These are phyloP conservation scores for Glycine soja DNA, from an alignment of 306 rosid species.

Conservation along the genomic window DNA sequence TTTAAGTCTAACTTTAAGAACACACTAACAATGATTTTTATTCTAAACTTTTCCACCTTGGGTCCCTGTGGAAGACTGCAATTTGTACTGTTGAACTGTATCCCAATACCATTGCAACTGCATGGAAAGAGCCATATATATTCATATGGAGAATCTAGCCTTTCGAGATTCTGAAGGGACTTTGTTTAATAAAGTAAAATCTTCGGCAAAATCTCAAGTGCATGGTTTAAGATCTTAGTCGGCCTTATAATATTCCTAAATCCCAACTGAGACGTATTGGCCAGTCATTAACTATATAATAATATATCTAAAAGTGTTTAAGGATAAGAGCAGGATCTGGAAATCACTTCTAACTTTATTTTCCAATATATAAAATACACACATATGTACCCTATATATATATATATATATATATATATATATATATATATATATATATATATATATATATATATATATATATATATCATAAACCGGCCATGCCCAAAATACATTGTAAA, in stretches of 20 bases:
- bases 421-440: slow-evolving; percentile 54
- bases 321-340: slow-evolving; percentile 41
- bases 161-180: slow-evolving; percentile 49
- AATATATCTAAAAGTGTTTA: not conserved
- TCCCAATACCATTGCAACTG: slow-evolving; percentile 32
- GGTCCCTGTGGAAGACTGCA: not conserved
- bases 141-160: slow-evolving; percentile 46
- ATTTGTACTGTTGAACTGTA: slow-evolving; percentile 12
- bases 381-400: slow-evolving; percentile 30
- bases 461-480: slow-evolving; percentile 22
- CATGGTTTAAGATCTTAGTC: slow-evolving; percentile 22
- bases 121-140: slow-evolving; percentile 40
- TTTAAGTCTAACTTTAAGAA: not conserved
- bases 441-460: slow-evolving; percentile 54
- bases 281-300: slow-evolving; percentile 14
- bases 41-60: not conserved
- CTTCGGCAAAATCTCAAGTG: slow-evolving; percentile 47
- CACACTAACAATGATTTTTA: not conserved
- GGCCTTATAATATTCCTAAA: slow-evolving; percentile 31
- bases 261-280: slow-evolving; percentile 40
- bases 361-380: not conserved
- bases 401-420: slow-evolving; percentile 50
- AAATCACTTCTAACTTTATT: slow-evolving; percentile 26
- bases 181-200: slow-evolving; percentile 46
- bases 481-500: slow-evolving; percentile 2